phyloP scores from a whole-genome alignment of 352 stramenopile species.

The Elongisporangium anandrum region DNA sequence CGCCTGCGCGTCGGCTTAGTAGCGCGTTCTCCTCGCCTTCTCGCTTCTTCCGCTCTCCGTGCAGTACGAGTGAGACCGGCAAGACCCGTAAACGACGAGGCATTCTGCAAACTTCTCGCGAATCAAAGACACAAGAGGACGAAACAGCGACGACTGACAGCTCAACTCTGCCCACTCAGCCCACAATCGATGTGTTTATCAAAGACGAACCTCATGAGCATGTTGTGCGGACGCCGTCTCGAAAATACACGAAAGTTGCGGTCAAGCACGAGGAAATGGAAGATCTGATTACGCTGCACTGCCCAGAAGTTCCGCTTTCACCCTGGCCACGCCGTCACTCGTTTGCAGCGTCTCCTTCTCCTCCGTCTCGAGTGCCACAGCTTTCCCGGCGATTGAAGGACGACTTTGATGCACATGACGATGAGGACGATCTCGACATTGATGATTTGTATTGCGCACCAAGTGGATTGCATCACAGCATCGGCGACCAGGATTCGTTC shows the following conservation, averaged over 20 bases:
- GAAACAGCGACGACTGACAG: neutral
- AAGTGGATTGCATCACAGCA: slow-evolving; percentile 24
- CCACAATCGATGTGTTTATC: neutral
- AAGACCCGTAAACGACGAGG: neutral
- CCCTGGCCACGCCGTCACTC: slow-evolving; percentile 12
- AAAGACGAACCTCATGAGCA: neutral
- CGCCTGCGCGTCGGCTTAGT: slow-evolving; percentile 14
- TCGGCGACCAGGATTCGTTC: slow-evolving; percentile 67
- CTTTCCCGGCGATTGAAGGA: slow-evolving; percentile 29
- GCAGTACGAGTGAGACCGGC: neutral
- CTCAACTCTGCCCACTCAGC: neutral
- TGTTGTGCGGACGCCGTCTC: slow-evolving; percentile 11
- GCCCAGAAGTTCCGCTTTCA: slow-evolving; percentile 8
- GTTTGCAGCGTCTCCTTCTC: slow-evolving; percentile 18
- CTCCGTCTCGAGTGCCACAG: slow-evolving; percentile 19
- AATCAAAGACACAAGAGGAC: neutral
- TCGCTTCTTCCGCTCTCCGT: slow-evolving; percentile 69
- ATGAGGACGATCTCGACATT: slow-evolving; percentile 11
- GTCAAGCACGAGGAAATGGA: slow-evolving; percentile 15
- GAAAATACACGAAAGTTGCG: neutral
- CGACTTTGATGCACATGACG: slow-evolving; percentile 27
- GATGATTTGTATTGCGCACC: slow-evolving; percentile 40
- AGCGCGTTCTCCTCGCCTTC: slow-evolving; percentile 52
- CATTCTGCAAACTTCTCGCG: neutral
- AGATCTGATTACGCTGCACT: slow-evolving; percentile 12